These are phyloP conservation scores for Carex sylvatica DNA, from an alignment of 202 grass and related monocot genomes.

Conservation along the genomic window DNA sequence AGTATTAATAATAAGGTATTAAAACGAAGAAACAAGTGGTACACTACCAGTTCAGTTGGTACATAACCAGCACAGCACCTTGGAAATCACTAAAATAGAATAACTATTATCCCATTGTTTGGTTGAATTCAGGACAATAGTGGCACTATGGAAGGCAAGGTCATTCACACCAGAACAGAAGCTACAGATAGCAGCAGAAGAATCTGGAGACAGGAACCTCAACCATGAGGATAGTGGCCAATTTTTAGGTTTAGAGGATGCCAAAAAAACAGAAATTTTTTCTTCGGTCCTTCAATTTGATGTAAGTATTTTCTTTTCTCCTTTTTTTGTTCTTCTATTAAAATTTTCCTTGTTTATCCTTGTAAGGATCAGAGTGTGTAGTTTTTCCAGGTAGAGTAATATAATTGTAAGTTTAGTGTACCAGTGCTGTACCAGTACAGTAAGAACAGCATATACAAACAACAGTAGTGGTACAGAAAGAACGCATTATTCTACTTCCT, in stretches of 20 bases:
- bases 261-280: slow-evolving; percentile 61
- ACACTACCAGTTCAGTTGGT: neutral
- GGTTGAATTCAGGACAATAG: slow-evolving; percentile 60
- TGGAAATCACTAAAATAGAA: slow-evolving; percentile 21
- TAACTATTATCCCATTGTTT: neutral
- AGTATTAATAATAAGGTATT: neutral
- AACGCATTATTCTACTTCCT: neutral
- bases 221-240: slow-evolving; percentile 65
- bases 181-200: slow-evolving; percentile 84
- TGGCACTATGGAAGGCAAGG: slow-evolving; percentile 88
- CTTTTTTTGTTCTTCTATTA: neutral
- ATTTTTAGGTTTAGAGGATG: slow-evolving; percentile 82
- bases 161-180: slow-evolving; percentile 73
- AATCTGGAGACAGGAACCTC: slow-evolving; percentile 52
- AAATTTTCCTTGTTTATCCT: neutral
- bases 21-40: neutral
- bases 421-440: neutral
- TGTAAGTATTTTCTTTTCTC: slow-evolving; percentile 39
- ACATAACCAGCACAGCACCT: slow-evolving; percentile 3
- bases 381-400: neutral
- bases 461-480: neutral
- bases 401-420: neutral
- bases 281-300: slow-evolving; percentile 53
- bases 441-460: neutral
- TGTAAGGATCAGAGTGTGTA: neutral